Base-by-base conservation (phyloP, 2,329 filamentous ascomycete species). In the Coccinonectria pachysandricola region DNA sequence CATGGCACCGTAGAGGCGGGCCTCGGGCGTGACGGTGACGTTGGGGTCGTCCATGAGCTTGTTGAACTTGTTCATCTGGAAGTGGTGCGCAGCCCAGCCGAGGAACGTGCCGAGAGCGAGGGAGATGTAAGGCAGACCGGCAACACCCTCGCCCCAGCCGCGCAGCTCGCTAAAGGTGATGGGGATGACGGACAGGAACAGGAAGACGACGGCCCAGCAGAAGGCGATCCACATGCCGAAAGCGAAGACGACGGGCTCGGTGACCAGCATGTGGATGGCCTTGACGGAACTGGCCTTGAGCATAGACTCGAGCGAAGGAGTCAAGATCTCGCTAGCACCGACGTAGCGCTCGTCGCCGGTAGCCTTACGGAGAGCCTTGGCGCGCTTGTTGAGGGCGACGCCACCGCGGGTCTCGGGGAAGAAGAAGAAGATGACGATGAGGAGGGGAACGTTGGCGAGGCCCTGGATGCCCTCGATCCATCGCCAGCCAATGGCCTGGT, bases 141-240 rank as follows among this genome's bases (percentile, higher is more conserved):
- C 19, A 4, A 40, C 37, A 26, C 38, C 38, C 8, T 38, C 29
- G 1, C 29, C 27, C 38, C 38, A 40, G 1, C 38, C 38, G 5
- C 40, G 38, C 8, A 40, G 22, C 26, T 40, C 38, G 9, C 34
- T 33, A 17, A 40, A 40, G 1, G 38, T 40, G 7, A 40, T 40
- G 4, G 39, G 39, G 4, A 42, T 42, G 3, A 42, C 39, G 0
- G 39, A 42, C 0, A 42, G 39, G 23, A 42, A 42, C 6, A 42
- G 34, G 19, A 42, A 42, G 12, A 42, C 39, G 2, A 42, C 39
- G 12, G 39, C 39, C 39, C 39, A 42, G 19, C 39, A 42, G 26
- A 42, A 42, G 3, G 39, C 39, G 5, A 42, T 42, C 39, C 39
- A 42, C 8, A 42, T 34, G 14, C 39, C 39, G 14, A 42, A 42